Evolutionary conservation across 1,139 yeast genomes (phyloP).

Genomic region (Sugiyamaella grinbergsii): DNA sequence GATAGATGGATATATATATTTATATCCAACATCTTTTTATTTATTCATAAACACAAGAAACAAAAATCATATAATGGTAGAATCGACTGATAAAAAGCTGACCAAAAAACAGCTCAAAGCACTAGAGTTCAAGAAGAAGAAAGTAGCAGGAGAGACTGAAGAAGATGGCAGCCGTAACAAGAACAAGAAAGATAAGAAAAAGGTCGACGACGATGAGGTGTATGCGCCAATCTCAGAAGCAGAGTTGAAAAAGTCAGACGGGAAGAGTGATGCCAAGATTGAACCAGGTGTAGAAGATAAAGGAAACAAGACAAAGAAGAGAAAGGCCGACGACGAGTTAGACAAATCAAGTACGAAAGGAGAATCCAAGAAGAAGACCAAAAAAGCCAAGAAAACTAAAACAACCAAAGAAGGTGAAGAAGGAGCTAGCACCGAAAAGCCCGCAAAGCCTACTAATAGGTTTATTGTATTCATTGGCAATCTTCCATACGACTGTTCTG

Average conservation of each 20-base stretch:
- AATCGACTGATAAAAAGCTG: constrained; percentile 43
- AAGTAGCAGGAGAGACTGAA: constrained; percentile 31
- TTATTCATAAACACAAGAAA: too few species aligned
- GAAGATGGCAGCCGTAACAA: constrained; percentile 19
- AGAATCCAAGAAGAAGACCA: constrained; percentile 24
- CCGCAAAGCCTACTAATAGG: constrained; percentile 56
- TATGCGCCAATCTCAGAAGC: constrained; percentile 22
- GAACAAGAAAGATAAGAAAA: constrained; percentile 30
- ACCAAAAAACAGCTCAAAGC: constrained; percentile 84
- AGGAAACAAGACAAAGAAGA: constrained; percentile 21
- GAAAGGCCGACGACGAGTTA: constrained; percentile 30
- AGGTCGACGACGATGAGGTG: constrained; percentile 18
- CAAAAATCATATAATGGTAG: constrained; percentile 10
- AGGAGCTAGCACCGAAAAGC: constrained; percentile 45
- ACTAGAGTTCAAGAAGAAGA: constrained; percentile 57
- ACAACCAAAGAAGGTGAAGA: constrained; percentile 21
- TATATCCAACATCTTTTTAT: not conserved
- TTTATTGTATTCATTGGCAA: constrained; percentile 92
- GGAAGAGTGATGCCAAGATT: too few species aligned
- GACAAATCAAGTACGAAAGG: constrained; percentile 85
- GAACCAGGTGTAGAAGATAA: too few species aligned
- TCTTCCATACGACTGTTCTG: constrained; percentile 70
- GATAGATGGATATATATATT: constrained; percentile 2
- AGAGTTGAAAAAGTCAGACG: constrained; percentile 22
- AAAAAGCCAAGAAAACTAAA: constrained; percentile 24